Conservation (phyloP, 2,329 filamentous ascomycete genomes). For the Monilinia aucupariae region DNA sequence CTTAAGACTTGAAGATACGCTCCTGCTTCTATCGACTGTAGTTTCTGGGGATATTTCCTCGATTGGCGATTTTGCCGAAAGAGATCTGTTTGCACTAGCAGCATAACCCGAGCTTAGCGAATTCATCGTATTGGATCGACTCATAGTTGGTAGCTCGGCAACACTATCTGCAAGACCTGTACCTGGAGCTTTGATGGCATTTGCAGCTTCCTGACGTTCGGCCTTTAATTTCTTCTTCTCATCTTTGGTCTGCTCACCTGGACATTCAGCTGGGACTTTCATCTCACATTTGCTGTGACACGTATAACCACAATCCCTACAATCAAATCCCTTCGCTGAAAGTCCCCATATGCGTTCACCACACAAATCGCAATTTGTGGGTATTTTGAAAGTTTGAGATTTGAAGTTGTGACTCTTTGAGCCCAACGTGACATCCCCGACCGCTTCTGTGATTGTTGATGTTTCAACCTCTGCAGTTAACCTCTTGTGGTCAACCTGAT, state of each 20-base stretch:
- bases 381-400: conserved; percentile 98
- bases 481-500: conserved; percentile 76
- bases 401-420: conserved; percentile 97
- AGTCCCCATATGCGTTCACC: conserved; percentile 96
- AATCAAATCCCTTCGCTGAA: conserved; percentile 94
- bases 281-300: conserved; percentile 99
- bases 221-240: conserved; percentile 91
- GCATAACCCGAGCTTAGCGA: conserved; percentile 86
- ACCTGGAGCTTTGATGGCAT: conserved; percentile 35
- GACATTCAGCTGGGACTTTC: conserved; percentile 95
- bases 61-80: conserved; percentile 52
- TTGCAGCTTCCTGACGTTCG: conserved; percentile 75
- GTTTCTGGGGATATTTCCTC: conserved; percentile 45
- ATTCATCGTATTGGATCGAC: conserved; percentile 77
- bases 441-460: conserved; percentile 81
- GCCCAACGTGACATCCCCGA: conserved; percentile 87
- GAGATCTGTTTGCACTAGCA: conserved; percentile 68
- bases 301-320: conserved; percentile 92
- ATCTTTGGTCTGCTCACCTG: conserved; percentile 88
- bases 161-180: conserved; percentile 42
- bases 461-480: conserved; percentile 90
- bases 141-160: conserved; percentile 62
- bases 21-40: conserved; percentile 4
- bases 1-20: conserved; percentile 25
- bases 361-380: conserved; percentile 95